Conservation (phyloP, 2,329 filamentous ascomycete species). For the Xylariaceae sp. region DNA sequence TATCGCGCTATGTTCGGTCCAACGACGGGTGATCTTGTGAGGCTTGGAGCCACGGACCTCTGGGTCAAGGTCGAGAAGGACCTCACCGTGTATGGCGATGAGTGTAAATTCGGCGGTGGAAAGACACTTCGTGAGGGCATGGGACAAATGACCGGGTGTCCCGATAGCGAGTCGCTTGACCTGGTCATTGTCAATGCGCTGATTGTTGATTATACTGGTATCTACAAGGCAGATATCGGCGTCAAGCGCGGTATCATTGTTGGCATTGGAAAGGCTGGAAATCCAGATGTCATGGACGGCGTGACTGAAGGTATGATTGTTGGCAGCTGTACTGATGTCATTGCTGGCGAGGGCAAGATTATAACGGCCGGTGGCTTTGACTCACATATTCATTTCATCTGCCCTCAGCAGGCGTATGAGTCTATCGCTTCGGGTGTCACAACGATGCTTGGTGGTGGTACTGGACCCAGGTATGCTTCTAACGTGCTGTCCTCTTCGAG, state of each 20-base stretch:
- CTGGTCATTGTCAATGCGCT: slow-evolving; percentile 86
- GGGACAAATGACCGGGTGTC: slow-evolving; percentile 81
- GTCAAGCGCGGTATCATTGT: slow-evolving; percentile 84
- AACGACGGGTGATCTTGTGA: slow-evolving; percentile 81
- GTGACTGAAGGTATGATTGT: slow-evolving; percentile 77
- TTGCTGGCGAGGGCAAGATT: slow-evolving; percentile 87
- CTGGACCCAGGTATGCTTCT: slow-evolving; percentile 68
- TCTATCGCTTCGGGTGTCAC: slow-evolving; percentile 83
- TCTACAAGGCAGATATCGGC: slow-evolving; percentile 95
- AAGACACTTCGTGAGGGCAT: slow-evolving; percentile 94
- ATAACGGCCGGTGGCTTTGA: slow-evolving; percentile 89
- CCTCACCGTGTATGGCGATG: slow-evolving; percentile 80
- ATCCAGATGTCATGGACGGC: slow-evolving; percentile 94
- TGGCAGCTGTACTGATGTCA: slow-evolving; percentile 85
- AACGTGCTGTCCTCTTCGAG: neutral
- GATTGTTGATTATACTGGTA: slow-evolving; percentile 86
- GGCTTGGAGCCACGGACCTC: slow-evolving; percentile 78
- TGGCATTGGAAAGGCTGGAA: slow-evolving; percentile 90
- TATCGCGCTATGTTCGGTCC: slow-evolving; percentile 92
- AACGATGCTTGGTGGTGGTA: slow-evolving; percentile 86
- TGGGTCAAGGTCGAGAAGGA: slow-evolving; percentile 92
- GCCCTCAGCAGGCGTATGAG: slow-evolving; percentile 85
- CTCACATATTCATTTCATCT: slow-evolving; percentile 91
- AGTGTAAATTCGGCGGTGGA: slow-evolving; percentile 92
- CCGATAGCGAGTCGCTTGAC: slow-evolving; percentile 72